Conservation (phyloP, 2,329 filamentous ascomycete genomes). For the Cladosporium colombiae region DNA sequence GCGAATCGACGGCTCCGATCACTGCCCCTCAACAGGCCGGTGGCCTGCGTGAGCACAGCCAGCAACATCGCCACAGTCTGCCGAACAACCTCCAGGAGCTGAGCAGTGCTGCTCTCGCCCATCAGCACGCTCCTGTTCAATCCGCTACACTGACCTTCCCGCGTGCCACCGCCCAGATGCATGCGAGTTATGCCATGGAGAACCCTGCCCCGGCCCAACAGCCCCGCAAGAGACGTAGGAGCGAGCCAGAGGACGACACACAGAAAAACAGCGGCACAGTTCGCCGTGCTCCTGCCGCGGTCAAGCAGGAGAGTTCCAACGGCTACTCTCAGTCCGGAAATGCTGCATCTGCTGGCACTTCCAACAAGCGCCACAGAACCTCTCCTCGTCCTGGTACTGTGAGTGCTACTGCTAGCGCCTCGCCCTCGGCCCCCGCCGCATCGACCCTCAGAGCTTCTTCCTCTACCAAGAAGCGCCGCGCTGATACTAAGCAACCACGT, state of each 20-base stretch:
- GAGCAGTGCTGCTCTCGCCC: slow-evolving; percentile 8
- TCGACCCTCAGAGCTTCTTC: not conserved
- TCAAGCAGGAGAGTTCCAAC: slow-evolving; percentile 10
- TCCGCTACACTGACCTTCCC: not conserved
- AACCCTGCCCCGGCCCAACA: not conserved
- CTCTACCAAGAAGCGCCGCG: slow-evolving; percentile 11
- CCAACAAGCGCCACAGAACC: slow-evolving; percentile 13
- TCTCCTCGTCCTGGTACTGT: not conserved
- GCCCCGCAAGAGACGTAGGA: slow-evolving; percentile 14
- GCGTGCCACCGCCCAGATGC: not conserved
- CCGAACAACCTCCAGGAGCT: slow-evolving; percentile 13
- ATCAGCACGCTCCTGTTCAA: not conserved
- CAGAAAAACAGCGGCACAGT: not conserved
- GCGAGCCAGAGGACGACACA: not conserved
- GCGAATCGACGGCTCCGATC: not conserved
- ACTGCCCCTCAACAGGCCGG: slow-evolving; percentile 12
- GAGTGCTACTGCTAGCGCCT: slow-evolving; percentile 5
- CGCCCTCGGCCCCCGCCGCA: slow-evolving; percentile 1
- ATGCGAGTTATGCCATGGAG: not conserved
- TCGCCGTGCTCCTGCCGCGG: not conserved
- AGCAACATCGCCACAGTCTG: slow-evolving; percentile 11
- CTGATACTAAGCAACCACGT: slow-evolving; percentile 16
- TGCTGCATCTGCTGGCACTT: not conserved
- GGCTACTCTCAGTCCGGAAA: not conserved
- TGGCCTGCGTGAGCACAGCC: not conserved